A percentile compares a stretch with the other conserved stretches of the same genome.
phyloP scores from a whole-genome alignment of 1,139 yeast species.

The Nakaseomyces uthaithaninus region DNA sequence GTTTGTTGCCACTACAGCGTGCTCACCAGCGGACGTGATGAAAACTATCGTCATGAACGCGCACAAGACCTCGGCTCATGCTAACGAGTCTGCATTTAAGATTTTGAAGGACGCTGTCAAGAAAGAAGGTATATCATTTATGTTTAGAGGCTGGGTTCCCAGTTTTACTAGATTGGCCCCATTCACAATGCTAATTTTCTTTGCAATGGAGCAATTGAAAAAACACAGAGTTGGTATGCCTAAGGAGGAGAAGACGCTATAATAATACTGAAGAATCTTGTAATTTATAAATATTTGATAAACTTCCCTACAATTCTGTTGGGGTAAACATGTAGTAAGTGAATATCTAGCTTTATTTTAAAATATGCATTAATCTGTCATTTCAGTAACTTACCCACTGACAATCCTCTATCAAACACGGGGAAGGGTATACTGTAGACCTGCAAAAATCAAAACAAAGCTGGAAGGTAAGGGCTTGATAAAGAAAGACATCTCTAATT shows the following conservation, averaged over 20 bases:
- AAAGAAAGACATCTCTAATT: too few species aligned
- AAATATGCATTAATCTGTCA: too few species aligned
- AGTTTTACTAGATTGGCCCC: slow-evolving; percentile 83
- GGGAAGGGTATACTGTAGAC: too few species aligned
- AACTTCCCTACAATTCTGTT: not conserved
- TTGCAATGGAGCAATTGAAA: slow-evolving; percentile 71
- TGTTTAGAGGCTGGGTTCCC: slow-evolving; percentile 89
- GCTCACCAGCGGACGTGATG: slow-evolving; percentile 88
- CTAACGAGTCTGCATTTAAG: slow-evolving; percentile 20
- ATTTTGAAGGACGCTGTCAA: slow-evolving; percentile 51
- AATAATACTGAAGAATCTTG: not conserved
- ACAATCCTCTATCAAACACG: too few species aligned
- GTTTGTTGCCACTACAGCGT: slow-evolving; percentile 78
- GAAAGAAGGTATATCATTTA: slow-evolving; percentile 64
- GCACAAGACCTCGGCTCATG: slow-evolving; percentile 39
- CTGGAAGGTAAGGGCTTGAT: too few species aligned
- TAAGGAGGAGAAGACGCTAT: slow-evolving; percentile 10
- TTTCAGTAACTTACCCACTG: too few species aligned
- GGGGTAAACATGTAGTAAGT: too few species aligned
- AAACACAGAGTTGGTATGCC: slow-evolving; percentile 48
- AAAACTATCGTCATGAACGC: slow-evolving; percentile 83
- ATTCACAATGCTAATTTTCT: slow-evolving; percentile 77
- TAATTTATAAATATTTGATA: too few species aligned
- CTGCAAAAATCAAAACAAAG: too few species aligned
- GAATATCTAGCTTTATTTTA: too few species aligned